These are phyloP conservation scores for Arthrocladium fulminans DNA, from an alignment of 2,329 filamentous ascomycete genomes.

Conservation along the genomic window DNA sequence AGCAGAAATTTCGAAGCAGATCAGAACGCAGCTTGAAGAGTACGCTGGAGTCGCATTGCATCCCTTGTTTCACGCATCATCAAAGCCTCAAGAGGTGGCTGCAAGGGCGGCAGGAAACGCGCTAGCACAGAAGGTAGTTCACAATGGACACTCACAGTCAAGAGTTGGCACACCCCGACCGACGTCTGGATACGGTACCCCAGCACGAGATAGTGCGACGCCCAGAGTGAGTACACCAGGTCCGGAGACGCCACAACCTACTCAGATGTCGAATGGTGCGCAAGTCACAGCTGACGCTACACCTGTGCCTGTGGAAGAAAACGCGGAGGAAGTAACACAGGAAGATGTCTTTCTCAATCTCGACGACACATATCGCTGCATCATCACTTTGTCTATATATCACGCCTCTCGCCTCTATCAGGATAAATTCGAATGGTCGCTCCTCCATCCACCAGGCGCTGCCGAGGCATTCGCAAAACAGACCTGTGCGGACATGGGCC, in stretches of 20 bases:
- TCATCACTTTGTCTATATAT: conserved; percentile 85
- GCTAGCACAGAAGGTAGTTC: conserved; percentile 23
- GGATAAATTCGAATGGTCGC: conserved; percentile 96
- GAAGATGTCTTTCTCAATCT: conserved; percentile 58
- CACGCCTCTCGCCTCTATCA: conserved; percentile 85
- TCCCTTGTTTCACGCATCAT: conserved; percentile 64
- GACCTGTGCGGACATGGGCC: conserved; percentile 83
- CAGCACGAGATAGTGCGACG: conserved; percentile 19
- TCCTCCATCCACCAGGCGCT: conserved; percentile 82
- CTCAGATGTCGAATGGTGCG: conserved; percentile 31
- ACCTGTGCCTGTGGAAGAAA: conserved; percentile 38
- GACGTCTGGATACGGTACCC: conserved; percentile 18
- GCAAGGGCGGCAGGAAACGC: conserved; percentile 1
- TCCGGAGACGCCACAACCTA: conserved; percentile 43
- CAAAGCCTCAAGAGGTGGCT: conserved; percentile 3
- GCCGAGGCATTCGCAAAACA: conserved; percentile 87
- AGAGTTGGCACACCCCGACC: conserved; percentile 44
- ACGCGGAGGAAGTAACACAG: conserved; percentile 10
- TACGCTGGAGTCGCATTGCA: conserved; percentile 91
- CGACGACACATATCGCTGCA: conserved; percentile 89
- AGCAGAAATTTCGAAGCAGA: conserved; percentile 81
- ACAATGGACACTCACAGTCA: conserved; percentile 38
- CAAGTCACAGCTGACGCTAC: conserved; percentile 61
- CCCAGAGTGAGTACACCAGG: conserved; percentile 18
- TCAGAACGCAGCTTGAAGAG: conserved; percentile 88